These are phyloP conservation scores for Candida yuanshanica DNA, from an alignment of 805 yeast species.

Conservation along the genomic window DNA sequence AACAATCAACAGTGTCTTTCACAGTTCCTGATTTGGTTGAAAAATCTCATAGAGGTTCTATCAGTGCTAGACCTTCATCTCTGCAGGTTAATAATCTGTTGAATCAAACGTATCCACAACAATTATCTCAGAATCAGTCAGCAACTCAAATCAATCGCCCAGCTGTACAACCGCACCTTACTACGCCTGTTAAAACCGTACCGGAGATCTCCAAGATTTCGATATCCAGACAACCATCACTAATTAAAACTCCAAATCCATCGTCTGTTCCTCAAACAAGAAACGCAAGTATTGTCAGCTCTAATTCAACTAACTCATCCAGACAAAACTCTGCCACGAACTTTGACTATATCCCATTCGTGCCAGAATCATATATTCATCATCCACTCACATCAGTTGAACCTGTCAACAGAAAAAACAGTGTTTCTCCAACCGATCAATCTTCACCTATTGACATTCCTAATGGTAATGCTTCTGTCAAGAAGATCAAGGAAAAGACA, in stretches of 20 bases:
- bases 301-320: conserved; percentile 17
- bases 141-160: background rate
- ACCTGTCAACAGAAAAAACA: background rate
- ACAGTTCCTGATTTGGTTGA: conserved; percentile 38
- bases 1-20: conserved; percentile 34
- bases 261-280: conserved; percentile 11
- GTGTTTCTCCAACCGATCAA: background rate
- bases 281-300: conserved; percentile 15
- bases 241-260: conserved; percentile 1
- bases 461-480: conserved; percentile 5
- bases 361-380: conserved; percentile 10
- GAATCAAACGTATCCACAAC: conserved; percentile 15
- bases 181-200: conserved; percentile 3
- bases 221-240: conserved; percentile 13
- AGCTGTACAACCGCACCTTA: conserved; percentile 1
- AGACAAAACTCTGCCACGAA: conserved; percentile 23
- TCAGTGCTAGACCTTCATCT: conserved; percentile 46
- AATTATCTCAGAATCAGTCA: conserved; percentile 5
- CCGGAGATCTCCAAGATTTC: conserved; percentile 1
- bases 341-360: conserved; percentile 20
- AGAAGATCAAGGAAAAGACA: conserved; percentile 30
- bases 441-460: conserved; percentile 1
- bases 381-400: conserved; percentile 3
- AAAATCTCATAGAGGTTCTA: conserved; percentile 51
- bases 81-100: conserved; percentile 23